Percentiles rank a stretch among this genome's conserved stretches.
phyloP scores from a whole-genome alignment of 2,329 filamentous ascomycete species.

The Hymenoscyphus fraxineus region DNA sequence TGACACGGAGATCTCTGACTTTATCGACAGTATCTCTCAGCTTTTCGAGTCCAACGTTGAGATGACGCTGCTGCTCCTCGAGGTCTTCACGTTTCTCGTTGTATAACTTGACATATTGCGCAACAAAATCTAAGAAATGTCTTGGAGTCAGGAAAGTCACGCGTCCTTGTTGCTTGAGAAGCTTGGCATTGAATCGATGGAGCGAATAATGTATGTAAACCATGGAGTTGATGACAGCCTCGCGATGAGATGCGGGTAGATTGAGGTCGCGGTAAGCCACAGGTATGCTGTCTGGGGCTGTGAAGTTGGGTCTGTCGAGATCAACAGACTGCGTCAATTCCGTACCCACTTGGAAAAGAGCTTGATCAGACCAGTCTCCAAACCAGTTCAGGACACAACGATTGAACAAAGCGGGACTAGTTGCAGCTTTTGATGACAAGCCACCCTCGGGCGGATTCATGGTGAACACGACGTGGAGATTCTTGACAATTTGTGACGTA shows the following conservation, averaged over 20 bases:
- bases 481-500: constrained; percentile 98
- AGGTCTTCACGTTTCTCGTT: constrained; percentile 98
- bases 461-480: constrained; percentile 97
- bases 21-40: constrained; percentile 95
- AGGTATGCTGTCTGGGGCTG: constrained; percentile 84
- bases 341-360: constrained; percentile 93
- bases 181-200: constrained; percentile 80
- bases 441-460: constrained; percentile 99
- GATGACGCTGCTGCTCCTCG: constrained; percentile 95
- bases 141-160: constrained; percentile 91
- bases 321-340: constrained; percentile 97
- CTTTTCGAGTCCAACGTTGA: constrained; percentile 98
- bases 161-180: constrained; percentile 88
- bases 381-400: constrained; percentile 99
- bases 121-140: constrained; percentile 96
- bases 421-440: constrained; percentile 91
- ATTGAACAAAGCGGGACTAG: constrained; percentile 97
- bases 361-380: constrained; percentile 98
- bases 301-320: constrained; percentile 81
- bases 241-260: constrained; percentile 83
- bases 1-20: constrained; percentile 85
- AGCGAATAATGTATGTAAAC: constrained; percentile 97
- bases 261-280: constrained; percentile 84
- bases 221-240: constrained; percentile 95
- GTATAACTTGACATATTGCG: constrained; percentile 95